Conservation (phyloP, 1,284 basidiomycete genomes). For the Malassezia sp. region DNA sequence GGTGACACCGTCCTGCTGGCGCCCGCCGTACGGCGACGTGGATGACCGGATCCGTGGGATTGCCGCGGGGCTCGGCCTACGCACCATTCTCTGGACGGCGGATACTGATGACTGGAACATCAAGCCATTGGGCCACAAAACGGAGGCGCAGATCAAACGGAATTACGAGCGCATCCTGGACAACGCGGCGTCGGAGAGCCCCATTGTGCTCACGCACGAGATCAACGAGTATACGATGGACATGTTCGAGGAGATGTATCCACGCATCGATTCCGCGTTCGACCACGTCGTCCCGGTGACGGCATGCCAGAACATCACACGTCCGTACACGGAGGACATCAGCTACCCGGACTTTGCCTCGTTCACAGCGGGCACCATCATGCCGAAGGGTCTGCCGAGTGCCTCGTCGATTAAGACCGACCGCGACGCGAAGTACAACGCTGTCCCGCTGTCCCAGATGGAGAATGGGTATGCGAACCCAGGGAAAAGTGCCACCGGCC, state of each 20-base stretch:
- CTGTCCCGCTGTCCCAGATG: neutral
- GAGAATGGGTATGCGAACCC: neutral
- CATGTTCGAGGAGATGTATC: constrained; percentile 32
- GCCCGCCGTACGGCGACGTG: constrained; percentile 49
- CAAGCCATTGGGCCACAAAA: constrained; percentile 39
- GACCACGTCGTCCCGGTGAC: constrained; percentile 42
- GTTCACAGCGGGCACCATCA: constrained; percentile 27
- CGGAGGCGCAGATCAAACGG: constrained; percentile 40
- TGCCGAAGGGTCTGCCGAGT: constrained; percentile 25
- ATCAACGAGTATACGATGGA: constrained; percentile 40
- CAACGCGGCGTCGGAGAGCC: constrained; percentile 46
- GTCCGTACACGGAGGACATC: constrained; percentile 49
- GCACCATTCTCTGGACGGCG: constrained; percentile 50
- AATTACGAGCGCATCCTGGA: constrained; percentile 50
- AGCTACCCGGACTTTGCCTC: constrained; percentile 42
- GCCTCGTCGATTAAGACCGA: constrained; percentile 19
- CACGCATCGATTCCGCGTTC: constrained; percentile 30
- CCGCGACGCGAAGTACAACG: neutral
- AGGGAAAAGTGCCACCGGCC: neutral
- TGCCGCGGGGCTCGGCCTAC: constrained; percentile 49
- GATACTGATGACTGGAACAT: constrained; percentile 49
- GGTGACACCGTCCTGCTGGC: constrained; percentile 49
- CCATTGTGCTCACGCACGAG: constrained; percentile 44
- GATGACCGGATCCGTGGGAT: constrained; percentile 51
- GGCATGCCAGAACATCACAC: constrained; percentile 39